Evolutionary conservation across 1,139 yeast species (phyloP), one percentile per base, ranked within the genome.

Genomic region (Yamadazyma blattariae): DNA sequence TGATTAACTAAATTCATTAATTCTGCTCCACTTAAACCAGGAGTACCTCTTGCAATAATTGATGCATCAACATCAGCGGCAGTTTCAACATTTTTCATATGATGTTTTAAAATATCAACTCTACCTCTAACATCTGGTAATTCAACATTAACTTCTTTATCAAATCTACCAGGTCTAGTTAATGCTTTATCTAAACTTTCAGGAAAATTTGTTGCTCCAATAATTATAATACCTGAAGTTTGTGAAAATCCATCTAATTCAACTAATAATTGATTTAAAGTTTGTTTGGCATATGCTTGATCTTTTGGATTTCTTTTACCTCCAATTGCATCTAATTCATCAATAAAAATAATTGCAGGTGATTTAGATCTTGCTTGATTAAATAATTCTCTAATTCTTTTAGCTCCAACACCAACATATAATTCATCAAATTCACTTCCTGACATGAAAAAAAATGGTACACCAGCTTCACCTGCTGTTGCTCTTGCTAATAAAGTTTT

Each of bases 381-480:
- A 54, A 94, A 94, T 46, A 94, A 73, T 54, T 94, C 98, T 49
- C 99, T 79, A 37, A 94, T 94, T 56, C 98, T 79, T 62, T 90
- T 92, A 39, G 99, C 98, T 56, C 99, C 99, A 26, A 94, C 98
- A 57, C 99, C 99, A 25, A 94, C 98, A 52, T 90, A 94, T 47
- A 94, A 77, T 59, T 94, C 98, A 58, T 94, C 98, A 56, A 94
- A 94, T 60, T 94, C 98, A 2, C 97, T 88, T 33, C 98, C 99
- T 4, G 96, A 85, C 97, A 92, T 90, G 62, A 90, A 92, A 62
- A 92, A 92, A 57, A 94, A 94, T 20, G 97, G 98, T 21, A 92
- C 98, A 32, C 96, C 98, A 2, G 99, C 98, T 62, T 94, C 98
- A 41, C 98, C 98, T 9, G 99, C 99, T 26, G 97, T 95, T 14